Evolutionary conservation across 2,329 filamentous ascomycete genomes (phyloP), one percentile per base, ranked within the genome.

Genomic region (Clonostachys rosea): DNA sequence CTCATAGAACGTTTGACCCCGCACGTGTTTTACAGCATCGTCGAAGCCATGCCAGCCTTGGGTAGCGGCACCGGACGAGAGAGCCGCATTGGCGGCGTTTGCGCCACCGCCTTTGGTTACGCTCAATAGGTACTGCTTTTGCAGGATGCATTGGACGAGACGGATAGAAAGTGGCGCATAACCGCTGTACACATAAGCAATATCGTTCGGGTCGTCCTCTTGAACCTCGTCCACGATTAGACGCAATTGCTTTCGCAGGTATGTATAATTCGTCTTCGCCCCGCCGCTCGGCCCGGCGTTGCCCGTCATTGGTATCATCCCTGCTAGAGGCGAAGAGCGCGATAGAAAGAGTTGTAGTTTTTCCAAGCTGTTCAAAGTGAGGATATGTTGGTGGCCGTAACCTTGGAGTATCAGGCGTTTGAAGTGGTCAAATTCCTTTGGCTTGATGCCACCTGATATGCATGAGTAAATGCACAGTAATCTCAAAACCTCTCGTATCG

Each of bases 121-220:
- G 5, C 80, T 83, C 48, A 85, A 73, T 33, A 99, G 73, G 55
- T 91, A 88, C 48, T 89, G 83, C 65, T 99, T 99, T 64, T 97
- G 91, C 43, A 99, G 70, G 44, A 97, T 81, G 61, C 89, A 94
- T 66, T 99, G 95, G 6, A 99, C 86, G 5, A 99, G 79, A 14
- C 94, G 85, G 46, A 97, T 81, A 41, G 89, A 95, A 12, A 99
- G 78, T 0, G 94, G 95, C 5, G 95, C 94, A 62, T 97, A 99
- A 45, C 94, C 95, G 53, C 89, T 95, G 68, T 97, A 99, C 11
- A 96, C 91, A 59, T 99, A 99, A n/a, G 91, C 87, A 51, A 97
- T 86, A 58, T 99, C 94, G 58, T 94, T 89, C 4, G 94, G 94
- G 42, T 95, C 87, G 49, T 94, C 85, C 66, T 99, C 94, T 61